These are phyloP conservation scores for Suhomyces kilbournensis DNA, from an alignment of 805 yeast genomes.

Conservation along the genomic window DNA sequence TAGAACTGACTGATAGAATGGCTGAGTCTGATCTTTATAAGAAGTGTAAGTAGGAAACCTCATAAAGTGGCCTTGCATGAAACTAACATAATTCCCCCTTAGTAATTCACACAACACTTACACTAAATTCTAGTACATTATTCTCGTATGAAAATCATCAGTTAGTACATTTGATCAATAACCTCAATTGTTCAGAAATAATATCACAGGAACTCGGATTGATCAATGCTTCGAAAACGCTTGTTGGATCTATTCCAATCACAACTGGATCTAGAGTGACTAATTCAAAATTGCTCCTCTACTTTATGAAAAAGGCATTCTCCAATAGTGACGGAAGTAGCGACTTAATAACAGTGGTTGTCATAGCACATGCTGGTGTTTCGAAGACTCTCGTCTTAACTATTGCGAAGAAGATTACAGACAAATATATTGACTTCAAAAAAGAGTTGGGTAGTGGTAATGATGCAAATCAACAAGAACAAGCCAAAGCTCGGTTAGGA, in stretches of 20 bases:
- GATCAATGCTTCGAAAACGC: slow-evolving; percentile 47
- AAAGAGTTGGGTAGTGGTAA: slow-evolving; percentile 19
- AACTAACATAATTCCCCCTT: background rate
- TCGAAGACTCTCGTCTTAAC: slow-evolving; percentile 46
- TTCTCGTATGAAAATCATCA: slow-evolving; percentile 54
- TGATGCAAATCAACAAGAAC: slow-evolving; percentile 4
- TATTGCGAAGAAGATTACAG: slow-evolving; percentile 48
- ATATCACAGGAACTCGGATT: slow-evolving; percentile 53
- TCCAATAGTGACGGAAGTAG: slow-evolving; percentile 41
- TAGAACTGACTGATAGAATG: background rate
- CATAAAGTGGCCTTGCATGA: background rate
- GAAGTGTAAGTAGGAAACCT: background rate
- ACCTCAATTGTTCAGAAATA: slow-evolving; percentile 51
- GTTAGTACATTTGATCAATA: slow-evolving; percentile 38
- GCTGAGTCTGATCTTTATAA: slow-evolving; percentile 1
- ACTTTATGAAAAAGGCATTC: slow-evolving; percentile 48
- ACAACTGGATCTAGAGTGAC: slow-evolving; percentile 22
- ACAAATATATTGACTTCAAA: slow-evolving; percentile 45
- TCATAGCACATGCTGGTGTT: slow-evolving; percentile 44
- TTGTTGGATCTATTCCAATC: slow-evolving; percentile 38
- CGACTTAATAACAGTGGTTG: slow-evolving; percentile 52
- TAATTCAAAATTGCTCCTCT: slow-evolving; percentile 34
- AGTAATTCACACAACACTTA: slow-evolving; percentile 49
- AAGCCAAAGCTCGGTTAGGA: slow-evolving; percentile 25
- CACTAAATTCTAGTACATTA: slow-evolving; percentile 56